These are phyloP conservation scores for Echites panduratus DNA, from an alignment of 257 asterid genomes.

Conservation along the genomic window DNA sequence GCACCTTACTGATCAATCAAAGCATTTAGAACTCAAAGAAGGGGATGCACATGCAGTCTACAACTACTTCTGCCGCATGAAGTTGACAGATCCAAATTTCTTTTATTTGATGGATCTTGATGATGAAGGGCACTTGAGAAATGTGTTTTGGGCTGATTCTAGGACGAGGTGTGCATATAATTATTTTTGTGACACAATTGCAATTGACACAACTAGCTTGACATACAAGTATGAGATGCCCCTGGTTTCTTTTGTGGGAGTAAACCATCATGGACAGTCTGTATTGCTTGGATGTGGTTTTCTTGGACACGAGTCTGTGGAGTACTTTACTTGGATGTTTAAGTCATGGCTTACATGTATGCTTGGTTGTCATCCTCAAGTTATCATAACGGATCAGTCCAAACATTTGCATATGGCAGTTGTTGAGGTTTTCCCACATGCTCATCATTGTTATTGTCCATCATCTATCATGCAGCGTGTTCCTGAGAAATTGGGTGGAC, in stretches of 20 bases:
- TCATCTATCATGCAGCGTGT: conserved; percentile 16
- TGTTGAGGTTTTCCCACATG: conserved; percentile 44
- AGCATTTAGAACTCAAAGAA: conserved; percentile 44
- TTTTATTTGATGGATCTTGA: conserved; percentile 56
- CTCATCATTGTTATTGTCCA: conserved; percentile 42
- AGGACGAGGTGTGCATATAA: conserved; percentile 46
- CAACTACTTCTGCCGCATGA: conserved; percentile 54
- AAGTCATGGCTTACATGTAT: conserved; percentile 50
- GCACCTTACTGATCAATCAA: conserved; percentile 23
- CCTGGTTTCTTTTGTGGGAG: conserved; percentile 50
- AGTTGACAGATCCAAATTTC: conserved; percentile 47
- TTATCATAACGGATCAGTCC: conserved; percentile 47
- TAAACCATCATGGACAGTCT: conserved; percentile 55
- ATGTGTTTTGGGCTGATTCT: conserved; percentile 59
- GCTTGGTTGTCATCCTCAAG: conserved; percentile 42
- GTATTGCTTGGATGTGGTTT: conserved; percentile 60
- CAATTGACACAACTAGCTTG: conserved; percentile 51
- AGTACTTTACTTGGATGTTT: conserved; percentile 48
- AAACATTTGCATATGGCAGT: conserved; percentile 40
- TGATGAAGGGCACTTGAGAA: conserved; percentile 42
- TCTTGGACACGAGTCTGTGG: conserved; percentile 51
- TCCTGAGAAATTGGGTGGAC: conserved; percentile 41
- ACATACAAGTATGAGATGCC: conserved; percentile 49
- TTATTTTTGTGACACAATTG: conserved; percentile 44
- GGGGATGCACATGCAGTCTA: conserved; percentile 51